Percentiles rank a stretch among this genome's conserved stretches.
Evolutionary conservation across 805 yeast genomes (phyloP).

Genomic region (Candida cerambycidarum): DNA sequence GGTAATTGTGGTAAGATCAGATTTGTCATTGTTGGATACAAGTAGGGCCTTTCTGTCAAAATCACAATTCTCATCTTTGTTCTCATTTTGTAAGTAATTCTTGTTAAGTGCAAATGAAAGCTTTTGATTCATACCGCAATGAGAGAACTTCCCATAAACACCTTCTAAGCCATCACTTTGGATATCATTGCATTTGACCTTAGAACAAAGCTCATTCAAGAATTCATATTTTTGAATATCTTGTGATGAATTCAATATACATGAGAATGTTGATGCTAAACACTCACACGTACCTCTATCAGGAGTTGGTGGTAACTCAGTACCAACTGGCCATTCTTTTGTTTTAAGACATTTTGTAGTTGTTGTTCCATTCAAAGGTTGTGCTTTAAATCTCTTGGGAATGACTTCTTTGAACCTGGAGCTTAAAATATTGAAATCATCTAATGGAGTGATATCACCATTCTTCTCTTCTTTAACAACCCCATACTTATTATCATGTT

Average conservation of each 20-base stretch:
- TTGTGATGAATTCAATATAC: slow-evolving; percentile 31
- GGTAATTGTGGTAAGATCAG: slow-evolving; percentile 18
- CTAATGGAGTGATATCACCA: slow-evolving; percentile 26
- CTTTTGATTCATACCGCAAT: slow-evolving; percentile 37
- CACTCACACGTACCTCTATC: slow-evolving; percentile 45
- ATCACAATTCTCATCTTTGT: slow-evolving; percentile 22
- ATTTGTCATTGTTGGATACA: slow-evolving; percentile 15
- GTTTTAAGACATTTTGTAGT: slow-evolving; percentile 1
- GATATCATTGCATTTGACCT: slow-evolving; percentile 40
- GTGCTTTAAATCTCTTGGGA: slow-evolving; percentile 17
- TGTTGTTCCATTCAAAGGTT: no score
- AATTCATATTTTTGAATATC: slow-evolving; percentile 20
- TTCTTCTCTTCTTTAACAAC: slow-evolving; percentile 27
- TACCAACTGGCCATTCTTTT: slow-evolving; percentile 21
- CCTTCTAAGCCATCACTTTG: slow-evolving; percentile 35
- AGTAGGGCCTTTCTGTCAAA: slow-evolving; percentile 22
- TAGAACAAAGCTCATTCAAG: slow-evolving; percentile 34
- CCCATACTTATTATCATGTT: slow-evolving; percentile 35
- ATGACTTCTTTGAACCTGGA: slow-evolving; percentile 17
- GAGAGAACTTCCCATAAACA: slow-evolving; percentile 42
- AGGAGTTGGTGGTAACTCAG: slow-evolving; percentile 40
- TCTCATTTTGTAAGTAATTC: slow-evolving; percentile 25
- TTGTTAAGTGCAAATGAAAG: slow-evolving; percentile 42
- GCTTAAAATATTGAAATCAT: slow-evolving; percentile 32
- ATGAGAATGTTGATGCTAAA: slow-evolving; percentile 37